Conservation (phyloP, 2,329 filamentous ascomycete genomes). For the Xylaria sp. region DNA sequence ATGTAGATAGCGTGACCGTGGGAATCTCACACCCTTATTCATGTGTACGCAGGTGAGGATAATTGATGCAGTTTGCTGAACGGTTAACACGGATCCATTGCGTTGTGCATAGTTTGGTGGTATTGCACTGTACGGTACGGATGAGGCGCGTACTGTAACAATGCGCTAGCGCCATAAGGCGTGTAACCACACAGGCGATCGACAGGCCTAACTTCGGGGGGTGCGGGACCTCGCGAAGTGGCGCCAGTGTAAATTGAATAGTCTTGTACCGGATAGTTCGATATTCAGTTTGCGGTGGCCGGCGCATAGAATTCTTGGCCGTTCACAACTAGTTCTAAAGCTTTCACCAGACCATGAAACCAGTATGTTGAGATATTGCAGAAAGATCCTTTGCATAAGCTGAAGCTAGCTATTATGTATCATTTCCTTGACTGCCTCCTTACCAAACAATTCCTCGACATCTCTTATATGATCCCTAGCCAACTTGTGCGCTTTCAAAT, state of each 20-base stretch:
- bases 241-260: not conserved
- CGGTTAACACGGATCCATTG: not conserved
- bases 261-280: not conserved
- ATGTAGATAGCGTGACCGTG: not conserved
- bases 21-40: not conserved
- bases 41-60: not conserved
- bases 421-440: slow-evolving; percentile 27
- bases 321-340: not conserved
- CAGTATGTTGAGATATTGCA: not conserved
- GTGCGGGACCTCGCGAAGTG: too few relatives aligned
- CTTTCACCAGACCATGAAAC: not conserved
- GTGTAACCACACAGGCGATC: too few relatives aligned
- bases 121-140: too few relatives aligned
- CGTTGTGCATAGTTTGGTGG: not conserved
- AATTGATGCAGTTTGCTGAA: not conserved
- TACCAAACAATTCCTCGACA: slow-evolving; percentile 43
- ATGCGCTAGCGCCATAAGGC: too few relatives aligned
- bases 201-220: too few relatives aligned
- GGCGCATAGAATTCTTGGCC: too few relatives aligned
- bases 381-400: not conserved
- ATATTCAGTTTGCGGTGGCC: not conserved
- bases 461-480: slow-evolving; percentile 40
- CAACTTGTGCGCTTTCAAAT: slow-evolving; percentile 39
- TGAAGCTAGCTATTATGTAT: not conserved
- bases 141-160: too few relatives aligned